These are phyloP conservation scores for Psilocybe tampanensis DNA, from an alignment of 768 basidiomycete species.

Conservation along the genomic window DNA sequence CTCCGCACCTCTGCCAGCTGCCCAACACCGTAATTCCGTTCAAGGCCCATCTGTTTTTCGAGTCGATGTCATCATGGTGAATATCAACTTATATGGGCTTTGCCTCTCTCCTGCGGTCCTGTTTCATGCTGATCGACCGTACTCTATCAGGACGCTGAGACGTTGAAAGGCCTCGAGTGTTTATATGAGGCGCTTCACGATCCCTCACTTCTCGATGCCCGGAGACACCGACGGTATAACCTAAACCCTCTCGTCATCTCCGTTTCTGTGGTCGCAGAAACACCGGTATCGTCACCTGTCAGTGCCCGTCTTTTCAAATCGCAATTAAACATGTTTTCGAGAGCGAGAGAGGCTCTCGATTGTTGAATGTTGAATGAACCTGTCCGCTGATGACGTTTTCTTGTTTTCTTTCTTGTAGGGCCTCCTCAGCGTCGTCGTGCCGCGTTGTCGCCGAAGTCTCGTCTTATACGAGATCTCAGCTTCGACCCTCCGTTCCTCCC, in stretches of 20 bases:
- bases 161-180: slow-evolving; percentile 6
- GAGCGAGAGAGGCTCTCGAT: too few species aligned
- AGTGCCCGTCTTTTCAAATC: slow-evolving; percentile 2
- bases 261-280: slow-evolving; percentile 7
- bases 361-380: too few species aligned
- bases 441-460: slow-evolving; percentile 14
- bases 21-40: neutral
- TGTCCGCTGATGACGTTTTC: slow-evolving; percentile 7
- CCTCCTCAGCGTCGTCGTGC: neutral
- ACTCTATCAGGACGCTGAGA: slow-evolving; percentile 10
- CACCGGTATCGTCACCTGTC: slow-evolving; percentile 4
- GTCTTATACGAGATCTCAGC: slow-evolving; percentile 8
- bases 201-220: slow-evolving; percentile 20
- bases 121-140: neutral
- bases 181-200: slow-evolving; percentile 19
- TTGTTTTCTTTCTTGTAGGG: neutral
- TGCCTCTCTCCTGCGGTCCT: neutral
- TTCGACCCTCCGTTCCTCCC: slow-evolving; percentile 2
- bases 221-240: slow-evolving; percentile 11
- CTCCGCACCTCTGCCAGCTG: slow-evolving; percentile 1
- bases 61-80: neutral
- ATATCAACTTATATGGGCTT: neutral
- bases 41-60: neutral
- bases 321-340: slow-evolving; percentile 9
- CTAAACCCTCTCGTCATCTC: slow-evolving; percentile 1